Base-by-base conservation (phyloP, 345 rosid species). In the Dimocarpus longan region DNA sequence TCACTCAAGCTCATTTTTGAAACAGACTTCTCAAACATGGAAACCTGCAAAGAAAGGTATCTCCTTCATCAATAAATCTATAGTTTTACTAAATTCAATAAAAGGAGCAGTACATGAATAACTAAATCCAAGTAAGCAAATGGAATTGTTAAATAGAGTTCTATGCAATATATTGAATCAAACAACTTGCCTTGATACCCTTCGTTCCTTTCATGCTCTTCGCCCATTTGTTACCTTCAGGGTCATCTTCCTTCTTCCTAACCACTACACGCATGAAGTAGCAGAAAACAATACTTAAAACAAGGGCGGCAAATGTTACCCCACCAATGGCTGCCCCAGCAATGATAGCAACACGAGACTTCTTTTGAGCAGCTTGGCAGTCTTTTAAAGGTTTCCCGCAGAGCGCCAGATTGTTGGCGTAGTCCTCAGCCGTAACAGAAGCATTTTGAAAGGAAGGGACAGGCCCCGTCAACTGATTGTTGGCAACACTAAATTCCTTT, bases 401-500 rank as follows among this genome's bases (percentile, higher is more conserved):
- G 2, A 82, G 80, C 63, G 79, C 82, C 0, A 0, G n/a, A 62
- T 85, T 85, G 48, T 75, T 71, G 10, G 71, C 77, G 71, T 65
- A 81, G 63, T 46, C 78, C 0, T 66, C 80, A 6, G 62, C 68
- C 4, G 48, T 0, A 48, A 76, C 0, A 4, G 10, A 0, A 42
- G 1, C 3, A 56, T 24, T 54, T 16, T 0, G 26, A 64, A 81
- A 71, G 6, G 1, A 0, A 0, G 89, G 89, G 9, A 84, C 48
- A 18, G 70, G 37, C 8, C 88, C 86, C 8, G 82, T 40, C 40
- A 85, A 39, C 4, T 10, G 68, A 75, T 82, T 85, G 57, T 80
- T 65, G 1, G 80, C 71, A 0, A 82, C 88, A 62, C 18, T 78
- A 19, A 85, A 82, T 10, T 1, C 1, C 71, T 78, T 85, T 8